Base-by-base conservation (phyloP, 345 rosid species). In the Eucalyptus cloeziana region DNA sequence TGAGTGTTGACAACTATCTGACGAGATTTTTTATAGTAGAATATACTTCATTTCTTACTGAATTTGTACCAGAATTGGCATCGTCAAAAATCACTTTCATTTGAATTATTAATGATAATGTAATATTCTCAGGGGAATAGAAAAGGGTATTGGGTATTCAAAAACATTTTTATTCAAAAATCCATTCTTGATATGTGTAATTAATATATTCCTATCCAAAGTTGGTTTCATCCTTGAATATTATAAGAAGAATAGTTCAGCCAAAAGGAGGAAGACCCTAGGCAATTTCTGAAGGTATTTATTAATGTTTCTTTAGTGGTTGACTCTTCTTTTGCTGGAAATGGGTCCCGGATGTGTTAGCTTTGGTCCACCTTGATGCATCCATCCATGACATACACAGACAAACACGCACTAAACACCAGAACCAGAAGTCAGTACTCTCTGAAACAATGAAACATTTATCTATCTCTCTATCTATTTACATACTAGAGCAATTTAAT, bases 271-370 rank as follows among this genome's bases (percentile, higher is more conserved):
- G 83, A 76, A 40, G 83, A 22, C 45, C 50, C 22, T 37, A 49
- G 33, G 13, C 49, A 62, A 49, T 17, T 43, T 52, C 76, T 86
- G 58, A 76, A 40, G 83, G 83, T 40, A 40, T 76, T 64, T 21
- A 54, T 33, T 58, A 56, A 45, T 86, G 30, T 43, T 89, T 87
- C 86, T 91, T 91, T 88, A 92, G 91, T 91, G 89, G 95, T 94
- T 93, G 94, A 94, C 93, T 92, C 89, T 91, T 64, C 92, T 86
- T 88, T 88, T 88, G 88, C 91, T 89, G 91, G 90, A 88, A 88
- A 37, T 86, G 89, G 92, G 93, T 90, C 88, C 90, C 88, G 89
- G 87, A 76, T 37, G 83, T 10, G 83, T 37, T 76, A 76, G 83
- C 83, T 58, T 67, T 67, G 93, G 94, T 89, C 93, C 95, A 91